Base-by-base conservation (phyloP, 257 asterid species). In the Capsicum pubescens region DNA sequence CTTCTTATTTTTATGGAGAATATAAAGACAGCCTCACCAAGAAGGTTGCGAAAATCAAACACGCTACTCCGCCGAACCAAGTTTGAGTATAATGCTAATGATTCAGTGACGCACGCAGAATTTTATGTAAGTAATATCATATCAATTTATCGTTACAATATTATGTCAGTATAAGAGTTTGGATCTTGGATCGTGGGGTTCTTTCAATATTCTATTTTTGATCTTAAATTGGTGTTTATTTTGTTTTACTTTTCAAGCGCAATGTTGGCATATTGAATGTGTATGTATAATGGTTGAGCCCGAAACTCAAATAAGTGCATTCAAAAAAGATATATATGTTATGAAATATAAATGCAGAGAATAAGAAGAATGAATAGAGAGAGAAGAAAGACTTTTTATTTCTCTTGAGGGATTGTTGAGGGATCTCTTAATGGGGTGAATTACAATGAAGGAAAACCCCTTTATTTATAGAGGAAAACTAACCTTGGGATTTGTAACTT, bases 1-100 rank as follows among this genome's bases (percentile, higher is more conserved):
- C 90, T 39, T 88, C 90, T 46, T 88, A 85, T 84, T 82, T 88
- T n/a, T 86, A 77, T 69, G 90, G 89, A n/a, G 87, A 88, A 81
- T 86, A 88, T 32, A 82, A 78, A 39, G 79, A 16, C 5, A 63
- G 17, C 63, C 77, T 56, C 32, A 58, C 66, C 66, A 59, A 84
- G 12, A 79, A 48, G 9, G 56, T 60, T 21, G n/a, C 70, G 6
- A 26, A 71, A 1, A 39, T 14, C 0, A 74, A 46, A 19, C 69
- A 71, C 0, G 56, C 52, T 7, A 61, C 70, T 10, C 80, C 26
- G 39, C 83, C 44, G 5, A 84, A 84, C 44, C 84, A 81, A 50
- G 87, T 85, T 56, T 85, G 83, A 82, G 32, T 79, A 79, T 9
- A 5, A 12, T 17, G 4, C 50, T 2, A 19, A 67, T 68, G 8